These are phyloP conservation scores for Solanum chilense DNA, from an alignment of 257 asterid genomes.

Conservation along the genomic window DNA sequence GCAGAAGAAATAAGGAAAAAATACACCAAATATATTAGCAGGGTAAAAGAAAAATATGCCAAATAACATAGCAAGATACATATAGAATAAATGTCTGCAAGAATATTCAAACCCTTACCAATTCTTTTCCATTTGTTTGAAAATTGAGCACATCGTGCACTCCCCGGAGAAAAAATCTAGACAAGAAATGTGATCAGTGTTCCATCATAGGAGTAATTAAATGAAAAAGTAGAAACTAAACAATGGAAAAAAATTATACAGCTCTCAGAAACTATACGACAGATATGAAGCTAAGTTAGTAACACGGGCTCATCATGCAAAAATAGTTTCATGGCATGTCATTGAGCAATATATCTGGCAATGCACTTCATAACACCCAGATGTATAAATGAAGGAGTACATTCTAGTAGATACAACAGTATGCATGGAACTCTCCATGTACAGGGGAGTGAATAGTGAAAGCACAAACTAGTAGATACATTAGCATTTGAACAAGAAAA, in stretches of 20 bases:
- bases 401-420: neutral
- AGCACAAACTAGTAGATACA: neutral
- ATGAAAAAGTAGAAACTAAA: neutral
- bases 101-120: conserved; percentile 27
- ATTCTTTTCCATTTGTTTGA: conserved; percentile 67
- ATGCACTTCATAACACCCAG: neutral
- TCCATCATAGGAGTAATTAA: neutral
- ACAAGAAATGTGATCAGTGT: neutral
- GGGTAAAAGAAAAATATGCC: neutral
- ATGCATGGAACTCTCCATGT: neutral
- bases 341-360: neutral
- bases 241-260: neutral
- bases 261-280: neutral
- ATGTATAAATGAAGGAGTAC: neutral
- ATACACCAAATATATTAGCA: neutral
- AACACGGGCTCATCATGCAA: neutral
- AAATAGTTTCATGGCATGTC: neutral
- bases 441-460: neutral
- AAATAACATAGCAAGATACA: neutral
- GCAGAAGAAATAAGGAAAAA: neutral
- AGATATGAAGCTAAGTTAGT: neutral
- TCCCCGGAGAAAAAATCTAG: conserved; percentile 72
- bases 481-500: neutral
- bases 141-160: conserved; percentile 57
- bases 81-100: neutral